phyloP scores from a whole-genome alignment of 305 asterid genomes.

The Plantago coronopus region DNA sequence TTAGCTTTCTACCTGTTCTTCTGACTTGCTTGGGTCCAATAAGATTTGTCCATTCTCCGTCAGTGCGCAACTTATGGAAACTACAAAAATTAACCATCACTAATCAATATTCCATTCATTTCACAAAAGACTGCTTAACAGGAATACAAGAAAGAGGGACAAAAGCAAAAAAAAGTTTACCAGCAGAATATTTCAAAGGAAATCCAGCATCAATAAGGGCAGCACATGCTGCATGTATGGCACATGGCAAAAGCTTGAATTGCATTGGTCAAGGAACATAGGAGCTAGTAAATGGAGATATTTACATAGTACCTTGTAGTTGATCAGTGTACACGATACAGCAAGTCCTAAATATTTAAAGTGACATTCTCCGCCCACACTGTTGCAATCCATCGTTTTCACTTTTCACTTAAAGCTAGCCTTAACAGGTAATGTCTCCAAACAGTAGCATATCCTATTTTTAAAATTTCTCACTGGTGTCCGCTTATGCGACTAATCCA shows the following conservation, averaged over 20 bases:
- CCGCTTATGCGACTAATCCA: no score
- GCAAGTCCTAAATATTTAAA: no score
- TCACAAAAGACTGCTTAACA: slow-evolving; percentile 10
- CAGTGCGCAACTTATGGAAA: slow-evolving; percentile 66
- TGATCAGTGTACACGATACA: no score
- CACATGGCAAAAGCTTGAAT: slow-evolving; percentile 87
- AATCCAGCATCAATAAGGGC: slow-evolving; percentile 91
- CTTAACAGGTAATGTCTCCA: no score
- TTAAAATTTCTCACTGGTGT: no score
- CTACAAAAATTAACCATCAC: slow-evolving; percentile 39
- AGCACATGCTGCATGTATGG: slow-evolving; percentile 81
- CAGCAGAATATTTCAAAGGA: slow-evolving; percentile 82
- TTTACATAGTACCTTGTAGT: no score
- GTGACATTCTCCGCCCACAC: no score
- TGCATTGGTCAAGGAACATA: slow-evolving; percentile 53
- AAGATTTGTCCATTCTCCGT: slow-evolving; percentile 52
- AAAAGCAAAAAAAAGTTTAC: slow-evolving; percentile 26
- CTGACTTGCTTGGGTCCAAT: slow-evolving; percentile 76
- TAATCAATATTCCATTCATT: slow-evolving; percentile 22
- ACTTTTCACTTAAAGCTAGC: no score
- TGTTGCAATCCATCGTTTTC: no score
- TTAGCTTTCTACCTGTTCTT: slow-evolving; percentile 52
- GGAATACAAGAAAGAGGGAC: slow-evolving; percentile 9
- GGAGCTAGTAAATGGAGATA: neutral
- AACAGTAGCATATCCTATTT: no score